These are phyloP conservation scores for Amylostereum areolatum DNA, from an alignment of 1,284 basidiomycete species.

Conservation along the genomic window DNA sequence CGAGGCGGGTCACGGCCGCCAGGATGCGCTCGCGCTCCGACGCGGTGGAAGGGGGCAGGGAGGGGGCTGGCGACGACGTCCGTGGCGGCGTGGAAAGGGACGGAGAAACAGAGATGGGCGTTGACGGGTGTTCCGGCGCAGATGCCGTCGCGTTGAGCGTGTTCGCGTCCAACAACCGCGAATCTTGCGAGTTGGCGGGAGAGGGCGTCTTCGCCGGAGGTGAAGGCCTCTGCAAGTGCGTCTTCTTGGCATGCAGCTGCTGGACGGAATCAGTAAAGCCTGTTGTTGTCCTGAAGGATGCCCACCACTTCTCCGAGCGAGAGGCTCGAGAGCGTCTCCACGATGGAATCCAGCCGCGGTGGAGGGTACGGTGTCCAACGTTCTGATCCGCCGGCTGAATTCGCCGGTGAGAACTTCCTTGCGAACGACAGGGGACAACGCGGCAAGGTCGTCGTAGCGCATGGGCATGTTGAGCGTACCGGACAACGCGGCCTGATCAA, in stretches of 20 bases:
- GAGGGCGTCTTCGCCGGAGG: conserved; percentile 39
- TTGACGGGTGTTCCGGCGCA: conserved; percentile 77
- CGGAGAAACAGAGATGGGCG: conserved; percentile 69
- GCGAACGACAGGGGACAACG: conserved; percentile 76
- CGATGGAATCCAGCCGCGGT: conserved; percentile 58
- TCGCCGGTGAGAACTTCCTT: conserved; percentile 81
- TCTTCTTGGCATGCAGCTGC: conserved; percentile 27
- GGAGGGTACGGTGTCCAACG: conserved; percentile 41
- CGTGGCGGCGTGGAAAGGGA: conserved; percentile 72
- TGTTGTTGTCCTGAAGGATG: conserved; percentile 63
- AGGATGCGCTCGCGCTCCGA: conserved; percentile 73
- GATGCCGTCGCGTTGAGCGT: conserved; percentile 67
- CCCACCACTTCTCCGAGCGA: conserved; percentile 72
- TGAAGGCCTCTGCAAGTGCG: no score
- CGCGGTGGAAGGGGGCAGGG: conserved; percentile 46
- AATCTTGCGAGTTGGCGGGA: conserved; percentile 54
- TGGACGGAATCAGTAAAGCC: conserved; percentile 61
- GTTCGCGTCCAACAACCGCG: conserved; percentile 52
- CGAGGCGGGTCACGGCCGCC: conserved; percentile 60
- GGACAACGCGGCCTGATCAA: conserved; percentile 60
- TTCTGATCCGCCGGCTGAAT: conserved; percentile 66
- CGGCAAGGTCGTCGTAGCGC: conserved; percentile 75
- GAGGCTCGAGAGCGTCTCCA: conserved; percentile 61
- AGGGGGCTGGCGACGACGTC: conserved; percentile 75
- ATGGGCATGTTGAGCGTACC: conserved; percentile 75